Percentiles rank a stretch among this genome's conserved stretches.
Evolutionary conservation across 257 asterid species (phyloP).

Genomic region (Gentiana macrophylla): DNA sequence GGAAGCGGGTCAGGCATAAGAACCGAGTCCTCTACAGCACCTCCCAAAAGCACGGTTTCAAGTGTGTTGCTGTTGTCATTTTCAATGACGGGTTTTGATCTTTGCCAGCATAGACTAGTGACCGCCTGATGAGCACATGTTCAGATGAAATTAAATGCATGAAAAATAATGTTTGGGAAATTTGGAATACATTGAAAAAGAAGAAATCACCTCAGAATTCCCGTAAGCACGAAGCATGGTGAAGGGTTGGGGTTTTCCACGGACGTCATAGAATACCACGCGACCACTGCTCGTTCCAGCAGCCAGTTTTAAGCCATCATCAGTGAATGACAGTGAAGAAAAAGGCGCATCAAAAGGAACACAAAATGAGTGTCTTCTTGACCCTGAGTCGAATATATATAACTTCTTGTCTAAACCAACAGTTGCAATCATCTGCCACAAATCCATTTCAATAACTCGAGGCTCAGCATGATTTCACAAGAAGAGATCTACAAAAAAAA

Average conservation of each 20-base stretch:
- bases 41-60: conserved; percentile 69
- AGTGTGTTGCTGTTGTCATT: conserved; percentile 65
- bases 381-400: conserved; percentile 78
- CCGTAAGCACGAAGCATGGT: conserved; percentile 89
- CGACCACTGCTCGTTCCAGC: conserved; percentile 95
- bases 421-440: conserved; percentile 78
- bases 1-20: conserved; percentile 99
- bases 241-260: conserved; percentile 92
- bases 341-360: conserved; percentile 87
- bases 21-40: conserved; percentile 80
- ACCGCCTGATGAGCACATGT: conserved; percentile 55
- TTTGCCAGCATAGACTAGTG: conserved; percentile 91
- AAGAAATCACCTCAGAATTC: conserved; percentile 56
- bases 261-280: conserved; percentile 79
- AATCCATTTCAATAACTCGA: conserved; percentile 6
- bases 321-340: conserved; percentile 82
- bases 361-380: conserved; percentile 78
- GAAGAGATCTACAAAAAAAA: background rate
- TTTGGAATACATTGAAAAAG: background rate
- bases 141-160: background rate
- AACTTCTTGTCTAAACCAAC: conserved; percentile 97
- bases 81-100: conserved; percentile 58
- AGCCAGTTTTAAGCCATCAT: conserved; percentile 88
- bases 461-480: background rate
- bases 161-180: too few relatives aligned